These are phyloP conservation scores for Salvia hispanica DNA, from an alignment of 257 asterid genomes.

Conservation along the genomic window DNA sequence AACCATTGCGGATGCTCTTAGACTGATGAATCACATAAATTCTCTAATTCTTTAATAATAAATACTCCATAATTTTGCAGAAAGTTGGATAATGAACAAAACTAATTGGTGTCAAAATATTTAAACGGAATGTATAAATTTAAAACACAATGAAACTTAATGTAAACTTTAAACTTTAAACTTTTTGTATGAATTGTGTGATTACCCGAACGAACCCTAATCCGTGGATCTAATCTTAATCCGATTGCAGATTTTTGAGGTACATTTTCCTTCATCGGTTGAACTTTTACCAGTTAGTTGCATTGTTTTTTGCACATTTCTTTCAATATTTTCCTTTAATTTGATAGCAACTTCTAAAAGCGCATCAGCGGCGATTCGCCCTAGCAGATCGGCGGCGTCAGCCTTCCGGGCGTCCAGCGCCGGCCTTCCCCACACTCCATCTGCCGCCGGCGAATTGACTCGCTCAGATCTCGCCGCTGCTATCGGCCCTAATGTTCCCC, in stretches of 20 bases:
- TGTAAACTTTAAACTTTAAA: too few relatives aligned
- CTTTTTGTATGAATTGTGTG: too few relatives aligned
- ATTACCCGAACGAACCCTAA: constrained; percentile 21
- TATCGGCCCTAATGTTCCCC: constrained; percentile 29
- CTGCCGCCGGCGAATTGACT: constrained; percentile 25
- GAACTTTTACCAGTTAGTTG: background rate
- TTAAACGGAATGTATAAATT: too few relatives aligned
- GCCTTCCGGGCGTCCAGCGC: constrained; percentile 47
- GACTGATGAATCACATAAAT: too few relatives aligned
- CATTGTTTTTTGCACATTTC: background rate
- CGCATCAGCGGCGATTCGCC: constrained; percentile 42
- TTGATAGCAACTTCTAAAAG: constrained; percentile 41
- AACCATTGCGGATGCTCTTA: too few relatives aligned
- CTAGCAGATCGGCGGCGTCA: constrained; percentile 48
- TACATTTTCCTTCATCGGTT: background rate
- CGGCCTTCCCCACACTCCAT: constrained; percentile 30
- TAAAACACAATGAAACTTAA: too few relatives aligned
- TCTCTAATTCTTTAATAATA: too few relatives aligned
- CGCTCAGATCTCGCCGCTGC: constrained; percentile 15
- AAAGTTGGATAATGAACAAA: too few relatives aligned
- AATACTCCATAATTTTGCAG: too few relatives aligned
- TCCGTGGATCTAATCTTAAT: constrained; percentile 7
- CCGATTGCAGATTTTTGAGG: constrained; percentile 15
- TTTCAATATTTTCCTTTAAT: background rate
- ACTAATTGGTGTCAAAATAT: too few relatives aligned